These are phyloP conservation scores for Bondarzewia mesenterica DNA, from an alignment of 1,284 basidiomycete species.

Conservation along the genomic window DNA sequence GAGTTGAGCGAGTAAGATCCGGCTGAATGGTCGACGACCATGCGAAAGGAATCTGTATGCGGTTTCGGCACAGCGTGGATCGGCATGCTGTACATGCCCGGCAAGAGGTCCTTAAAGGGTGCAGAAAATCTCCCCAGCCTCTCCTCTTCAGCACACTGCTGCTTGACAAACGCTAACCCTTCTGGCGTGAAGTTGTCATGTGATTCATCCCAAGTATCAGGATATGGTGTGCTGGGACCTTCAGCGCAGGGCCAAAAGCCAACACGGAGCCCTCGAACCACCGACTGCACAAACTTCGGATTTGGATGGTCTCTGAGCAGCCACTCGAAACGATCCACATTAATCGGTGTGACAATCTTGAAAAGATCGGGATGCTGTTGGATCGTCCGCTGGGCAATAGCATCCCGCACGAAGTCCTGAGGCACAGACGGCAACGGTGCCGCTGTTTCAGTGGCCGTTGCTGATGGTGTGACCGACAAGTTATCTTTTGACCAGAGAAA, in stretches of 20 bases:
- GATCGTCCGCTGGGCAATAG: background rate
- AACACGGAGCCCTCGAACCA: background rate
- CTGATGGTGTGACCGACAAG: background rate
- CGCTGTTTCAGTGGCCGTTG: background rate
- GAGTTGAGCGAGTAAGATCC: conserved; percentile 27
- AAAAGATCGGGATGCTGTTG: background rate
- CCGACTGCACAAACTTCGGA: background rate
- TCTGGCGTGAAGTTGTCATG: background rate
- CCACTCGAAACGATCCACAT: background rate
- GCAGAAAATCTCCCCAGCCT: background rate
- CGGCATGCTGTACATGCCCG: conserved; percentile 18
- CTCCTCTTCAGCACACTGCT: background rate
- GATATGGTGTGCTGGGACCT: background rate
- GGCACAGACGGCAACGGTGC: background rate
- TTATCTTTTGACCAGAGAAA: background rate
- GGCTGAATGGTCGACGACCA: conserved; percentile 31
- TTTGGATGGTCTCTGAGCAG: background rate
- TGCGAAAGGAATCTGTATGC: conserved; percentile 23
- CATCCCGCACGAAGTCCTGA: background rate
- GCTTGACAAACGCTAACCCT: background rate
- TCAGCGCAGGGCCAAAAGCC: background rate
- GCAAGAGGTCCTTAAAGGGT: conserved; percentile 9
- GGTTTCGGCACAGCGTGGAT: conserved; percentile 31
- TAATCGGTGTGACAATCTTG: background rate
- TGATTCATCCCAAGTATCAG: background rate